Percentiles rank a stretch among this genome's conserved stretches.
Conservation (phyloP, 176 grass and related monocot species). For the Triticum urartu region DNA sequence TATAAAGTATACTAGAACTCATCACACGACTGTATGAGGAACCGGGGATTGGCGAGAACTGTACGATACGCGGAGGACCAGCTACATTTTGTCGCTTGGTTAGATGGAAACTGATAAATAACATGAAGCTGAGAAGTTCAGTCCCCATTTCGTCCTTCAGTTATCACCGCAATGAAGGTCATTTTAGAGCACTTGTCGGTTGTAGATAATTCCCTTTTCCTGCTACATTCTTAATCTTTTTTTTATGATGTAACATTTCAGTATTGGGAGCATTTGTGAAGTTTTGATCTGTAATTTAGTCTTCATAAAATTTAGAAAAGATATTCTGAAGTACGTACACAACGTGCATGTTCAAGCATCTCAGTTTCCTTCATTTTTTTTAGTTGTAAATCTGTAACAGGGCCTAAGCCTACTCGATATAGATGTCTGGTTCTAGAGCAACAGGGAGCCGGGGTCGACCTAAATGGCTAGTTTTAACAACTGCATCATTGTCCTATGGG, state of each 20-base stretch:
- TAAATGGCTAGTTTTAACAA: background rate
- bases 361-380: background rate
- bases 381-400: background rate
- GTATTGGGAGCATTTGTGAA: background rate
- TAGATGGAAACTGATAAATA: conserved; percentile 12
- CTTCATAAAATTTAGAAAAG: background rate
- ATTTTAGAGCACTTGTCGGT: background rate
- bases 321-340: background rate
- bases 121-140: background rate
- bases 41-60: background rate
- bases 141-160: background rate
- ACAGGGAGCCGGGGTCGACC: background rate
- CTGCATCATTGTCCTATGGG: background rate
- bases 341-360: background rate
- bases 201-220: background rate
- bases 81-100: background rate
- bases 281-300: background rate
- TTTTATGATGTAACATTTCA: background rate
- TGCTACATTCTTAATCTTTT: background rate
- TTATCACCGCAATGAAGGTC: background rate
- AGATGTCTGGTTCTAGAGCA: background rate
- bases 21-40: background rate
- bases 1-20: background rate
- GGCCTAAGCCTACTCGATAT: background rate
- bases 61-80: background rate